Base-by-base conservation (phyloP, 164 flowering plant species). In the Taxillus chinensis region DNA sequence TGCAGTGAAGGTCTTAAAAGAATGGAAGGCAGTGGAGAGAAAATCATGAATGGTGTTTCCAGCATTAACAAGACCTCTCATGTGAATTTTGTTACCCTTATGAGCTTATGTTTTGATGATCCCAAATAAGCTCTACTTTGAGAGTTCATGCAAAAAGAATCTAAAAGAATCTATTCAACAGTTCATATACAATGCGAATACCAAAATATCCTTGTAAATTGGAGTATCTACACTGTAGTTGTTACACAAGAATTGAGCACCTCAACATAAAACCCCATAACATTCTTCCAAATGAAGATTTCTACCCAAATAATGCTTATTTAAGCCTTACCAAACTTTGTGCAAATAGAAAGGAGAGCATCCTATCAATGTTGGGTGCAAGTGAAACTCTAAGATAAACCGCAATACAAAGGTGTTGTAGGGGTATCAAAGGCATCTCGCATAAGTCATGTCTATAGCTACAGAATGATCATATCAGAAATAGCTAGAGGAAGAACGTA, bases 241-340 rank as follows among this genome's bases (percentile, higher is more conserved):
- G 84, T 49, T 72, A 68, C 56, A 75, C 74, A 0, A 59, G 71
- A 39, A 80, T 75, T 27, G 4, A 78, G 17, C 81, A 78, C 45
- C 78, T 80, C 38, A 81, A 78, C 65, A 80, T 77, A 51, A 80
- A 77, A 43, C 83, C 80, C 57, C 80, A 71, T 42, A 77, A 79
- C 59, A 77, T 77, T 63, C 70, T 78, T 5, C 52, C 78, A 8
- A 80, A 78, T 39, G 67, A 75, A 3, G 61, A 74, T 8, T 76
- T 75, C 7, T 52, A 52, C 17, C 80, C 81, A 3, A 80, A 80
- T 62, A 76, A 78, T n/a, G 68, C 80, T 5, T 75, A 78, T 52
- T 80, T 80, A 16, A 80, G 79, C 7, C 75, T 80, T 5, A 71
- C 81, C 3, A 75, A 77, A 56, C 45, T 72, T 3, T 80, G 78